Evolutionary conservation across 768 basidiomycete genomes (phyloP), one percentile per base, ranked within the genome.

Genomic region (Leccinum imitatum): DNA sequence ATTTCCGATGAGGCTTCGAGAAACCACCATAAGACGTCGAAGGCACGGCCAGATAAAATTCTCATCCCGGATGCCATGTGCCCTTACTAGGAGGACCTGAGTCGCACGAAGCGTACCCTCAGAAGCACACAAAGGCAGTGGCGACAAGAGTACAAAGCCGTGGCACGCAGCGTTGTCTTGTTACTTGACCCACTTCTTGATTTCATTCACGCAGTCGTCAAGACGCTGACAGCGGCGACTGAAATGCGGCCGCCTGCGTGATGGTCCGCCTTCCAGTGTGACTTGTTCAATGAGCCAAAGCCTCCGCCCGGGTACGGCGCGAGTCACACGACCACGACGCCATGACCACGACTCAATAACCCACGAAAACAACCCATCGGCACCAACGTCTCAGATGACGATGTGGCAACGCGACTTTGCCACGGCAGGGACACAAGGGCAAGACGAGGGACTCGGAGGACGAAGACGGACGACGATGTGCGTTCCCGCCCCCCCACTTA

Each of bases 161-260:
- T 25, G 23, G 23, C 39, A 6, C 47, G 37, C 25, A 10, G 5
- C 23, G 41, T 21, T 11, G 27, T 19, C 41, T 52, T 33, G 31
- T 17, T 39, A 39, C 37, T 10, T 13, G 5, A n/a, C 17, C 15
- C 13, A 8, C 63, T 63, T 65, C 58, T 6, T 53, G 53, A 33
- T 51, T 51, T 63, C 63, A 52, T 51, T 19, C 13, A 44, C n/a
- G 33, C 17, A 39, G 37, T 39, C 15, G 57, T n/a, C 57, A 60
- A 41, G 63, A 55, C 37, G 21, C 53, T 30, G 21, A 31, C 37
- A 39, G 37, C 47, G 56, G 57, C 21, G 23, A 53, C 14, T 53
- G 17, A 39, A 35, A 44, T 8, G 19, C 23, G 48, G 25, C 23
- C 15, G 2, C 27, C 35, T 7, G 25, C 23, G 30, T 21, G 13